phyloP scores from a whole-genome alignment of 225 moss, liverwort and hornwort species.

The Takakia lepidozioides region DNA sequence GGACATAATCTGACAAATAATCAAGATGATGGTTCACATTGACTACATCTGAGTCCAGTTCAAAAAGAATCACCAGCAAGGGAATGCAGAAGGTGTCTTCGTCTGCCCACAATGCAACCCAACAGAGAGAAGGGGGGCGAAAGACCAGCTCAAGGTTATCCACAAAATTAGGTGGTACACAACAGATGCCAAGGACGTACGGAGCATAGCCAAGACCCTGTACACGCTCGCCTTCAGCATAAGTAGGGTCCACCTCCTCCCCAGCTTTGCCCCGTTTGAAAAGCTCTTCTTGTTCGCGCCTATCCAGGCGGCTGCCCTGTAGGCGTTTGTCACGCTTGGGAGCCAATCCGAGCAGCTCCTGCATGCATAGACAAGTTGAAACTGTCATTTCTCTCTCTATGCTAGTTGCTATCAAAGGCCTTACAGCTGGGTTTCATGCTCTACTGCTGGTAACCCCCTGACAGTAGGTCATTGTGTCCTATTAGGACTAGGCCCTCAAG shows the following conservation, averaged over 20 bases:
- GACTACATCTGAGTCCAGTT: neutral
- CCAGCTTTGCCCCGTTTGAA: slow-evolving; percentile 64
- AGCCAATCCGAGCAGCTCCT: slow-evolving; percentile 82
- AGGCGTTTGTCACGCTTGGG: slow-evolving; percentile 51
- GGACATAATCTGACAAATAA: neutral
- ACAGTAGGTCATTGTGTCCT: no score
- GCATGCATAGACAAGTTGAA: slow-evolving; percentile 8
- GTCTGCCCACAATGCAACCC: neutral
- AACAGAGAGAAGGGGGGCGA: neutral
- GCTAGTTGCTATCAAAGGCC: no score
- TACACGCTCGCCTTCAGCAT: slow-evolving; percentile 77
- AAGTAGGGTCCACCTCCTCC: slow-evolving; percentile 59
- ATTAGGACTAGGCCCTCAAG: no score
- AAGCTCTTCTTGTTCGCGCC: slow-evolving; percentile 78
- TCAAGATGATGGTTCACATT: neutral
- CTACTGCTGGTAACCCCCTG: no score
- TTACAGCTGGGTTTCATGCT: no score
- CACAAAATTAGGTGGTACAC: no score
- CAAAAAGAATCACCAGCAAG: neutral
- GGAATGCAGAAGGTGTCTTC: neutral
- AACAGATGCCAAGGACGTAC: slow-evolving; percentile 24
- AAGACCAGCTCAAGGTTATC: no score
- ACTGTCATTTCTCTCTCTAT: no score
- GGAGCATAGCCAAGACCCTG: slow-evolving; percentile 92
- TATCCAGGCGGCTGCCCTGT: slow-evolving; percentile 53